phyloP scores from a whole-genome alignment of 2,329 filamentous ascomycete species.

The Fusarium subtropicale region DNA sequence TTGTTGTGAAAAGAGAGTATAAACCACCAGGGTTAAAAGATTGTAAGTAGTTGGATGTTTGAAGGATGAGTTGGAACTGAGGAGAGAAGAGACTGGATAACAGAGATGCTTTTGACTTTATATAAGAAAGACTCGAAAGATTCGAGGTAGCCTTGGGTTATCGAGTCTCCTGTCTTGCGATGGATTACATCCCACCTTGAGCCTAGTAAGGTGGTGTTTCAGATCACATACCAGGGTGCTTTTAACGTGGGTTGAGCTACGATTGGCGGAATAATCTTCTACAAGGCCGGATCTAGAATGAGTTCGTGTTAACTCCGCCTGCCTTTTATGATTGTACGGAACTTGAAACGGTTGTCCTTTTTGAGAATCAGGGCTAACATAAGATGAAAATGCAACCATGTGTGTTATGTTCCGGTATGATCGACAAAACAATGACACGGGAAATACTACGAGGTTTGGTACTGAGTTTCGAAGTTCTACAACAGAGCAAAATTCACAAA shows the following conservation, averaged over 20 bases:
- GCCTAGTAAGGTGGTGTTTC: slow-evolving; percentile 11
- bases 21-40: slow-evolving; percentile 44
- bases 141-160: not conserved
- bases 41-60: slow-evolving; percentile 31
- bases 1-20: slow-evolving; percentile 32
- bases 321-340: not conserved
- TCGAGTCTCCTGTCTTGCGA: not conserved
- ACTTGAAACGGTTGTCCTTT: not conserved
- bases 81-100: not conserved
- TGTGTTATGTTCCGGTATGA: not conserved
- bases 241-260: not conserved
- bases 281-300: not conserved
- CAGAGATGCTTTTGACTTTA: not conserved
- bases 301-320: not conserved
- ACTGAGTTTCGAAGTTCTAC: not conserved
- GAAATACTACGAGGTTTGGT: not conserved
- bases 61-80: slow-evolving; percentile 21
- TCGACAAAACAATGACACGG: not conserved
- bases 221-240: slow-evolving; percentile 19
- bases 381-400: too few species aligned
- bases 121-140: not conserved
- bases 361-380: not conserved
- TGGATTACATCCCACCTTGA: not conserved
- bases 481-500: too few species aligned
- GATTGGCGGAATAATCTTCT: slow-evolving; percentile 30